Evolutionary conservation across 345 rosid species (phyloP), one percentile per base, ranked within the genome.

Genomic region (Ricinus communis): DNA sequence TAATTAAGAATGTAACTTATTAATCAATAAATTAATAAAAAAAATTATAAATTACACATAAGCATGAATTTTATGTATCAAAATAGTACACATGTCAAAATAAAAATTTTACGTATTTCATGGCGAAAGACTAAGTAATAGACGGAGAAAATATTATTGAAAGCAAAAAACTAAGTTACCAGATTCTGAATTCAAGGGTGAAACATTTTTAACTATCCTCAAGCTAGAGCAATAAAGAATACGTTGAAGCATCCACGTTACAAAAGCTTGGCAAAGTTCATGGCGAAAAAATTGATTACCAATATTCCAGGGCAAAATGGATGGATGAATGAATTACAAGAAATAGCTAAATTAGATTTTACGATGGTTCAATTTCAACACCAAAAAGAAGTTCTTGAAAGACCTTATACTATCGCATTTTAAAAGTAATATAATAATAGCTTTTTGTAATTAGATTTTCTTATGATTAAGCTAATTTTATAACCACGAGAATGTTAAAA

Each of bases 131-230:
- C n/a, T n/a, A n/a, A n/a, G n/a, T n/a, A n/a, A 60, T 74, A 16
- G 75, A 66, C 25, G 93, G 83, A 5, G 96, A 87, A 79, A 76
- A 81, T 62, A 59, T 38, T 31, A 84, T 85, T 13, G 86, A 83
- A 79, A 53, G 79, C 81, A 3, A 68, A 70, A 63, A 74, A 62
- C 1, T 75, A 63, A 70, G 82, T 40, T 60, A 40, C 45, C 54
- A 70, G 25, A 49, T 65, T 28, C 83, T 86, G n/a, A 47, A 36
- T 28, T 74, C 71, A 54, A 47, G 62, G 59, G n/a, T 25, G 38
- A 19, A 27, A 10, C 43, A 62, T 30, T n/a, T n/a, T 30, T 36
- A 75, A 75, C 33, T 38, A 9, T 61, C 22, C 76, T 52, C 71
- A 75, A 66, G 70, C 76, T 14, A 62, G 49, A 68, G 27, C 40